These are phyloP conservation scores for Blastobotrys elegans DNA, from an alignment of 1,139 yeast genomes.

Conservation along the genomic window DNA sequence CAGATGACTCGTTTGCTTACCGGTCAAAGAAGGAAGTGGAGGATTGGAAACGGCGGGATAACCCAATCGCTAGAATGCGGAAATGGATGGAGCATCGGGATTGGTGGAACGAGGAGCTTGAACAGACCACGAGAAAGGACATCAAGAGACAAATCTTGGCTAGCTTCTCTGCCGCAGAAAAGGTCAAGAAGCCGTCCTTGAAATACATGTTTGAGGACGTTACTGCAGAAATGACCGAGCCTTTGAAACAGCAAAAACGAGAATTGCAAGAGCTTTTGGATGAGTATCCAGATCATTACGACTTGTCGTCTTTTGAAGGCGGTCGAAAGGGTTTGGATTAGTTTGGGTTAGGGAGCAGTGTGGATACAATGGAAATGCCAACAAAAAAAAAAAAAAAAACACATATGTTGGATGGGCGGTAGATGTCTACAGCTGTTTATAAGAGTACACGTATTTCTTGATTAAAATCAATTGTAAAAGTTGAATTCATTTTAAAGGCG, in stretches of 20 bases:
- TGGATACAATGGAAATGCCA: too few species aligned
- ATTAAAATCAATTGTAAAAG: too few species aligned
- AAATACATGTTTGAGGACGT: conserved; percentile 30
- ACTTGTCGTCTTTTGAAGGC: conserved; percentile 27
- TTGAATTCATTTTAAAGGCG: too few species aligned
- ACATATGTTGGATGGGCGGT: too few species aligned
- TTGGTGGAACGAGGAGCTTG: conserved; percentile 34
- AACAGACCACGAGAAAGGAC: conserved; percentile 26
- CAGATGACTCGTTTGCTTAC: conserved; percentile 38
- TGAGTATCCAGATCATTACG: conserved; percentile 32
- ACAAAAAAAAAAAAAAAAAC: too few species aligned
- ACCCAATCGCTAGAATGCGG: conserved; percentile 34
- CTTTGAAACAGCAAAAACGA: conserved; percentile 27
- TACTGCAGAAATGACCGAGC: conserved; percentile 25
- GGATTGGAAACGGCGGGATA: conserved; percentile 36
- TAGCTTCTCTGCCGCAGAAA: conserved; percentile 33
- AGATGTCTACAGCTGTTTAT: too few species aligned
- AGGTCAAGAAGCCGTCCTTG: conserved; percentile 31
- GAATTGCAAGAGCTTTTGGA: conserved; percentile 32
- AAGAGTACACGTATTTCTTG: too few species aligned
- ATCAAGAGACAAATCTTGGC: conserved; percentile 27
- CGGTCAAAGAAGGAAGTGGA: conserved; percentile 35
- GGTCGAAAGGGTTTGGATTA: conserved; percentile 21
- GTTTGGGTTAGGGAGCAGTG: too few species aligned
- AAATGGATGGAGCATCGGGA: conserved; percentile 32